phyloP scores from a whole-genome alignment of 805 yeast genomes.

The Spathaspora hagerdaliae region DNA sequence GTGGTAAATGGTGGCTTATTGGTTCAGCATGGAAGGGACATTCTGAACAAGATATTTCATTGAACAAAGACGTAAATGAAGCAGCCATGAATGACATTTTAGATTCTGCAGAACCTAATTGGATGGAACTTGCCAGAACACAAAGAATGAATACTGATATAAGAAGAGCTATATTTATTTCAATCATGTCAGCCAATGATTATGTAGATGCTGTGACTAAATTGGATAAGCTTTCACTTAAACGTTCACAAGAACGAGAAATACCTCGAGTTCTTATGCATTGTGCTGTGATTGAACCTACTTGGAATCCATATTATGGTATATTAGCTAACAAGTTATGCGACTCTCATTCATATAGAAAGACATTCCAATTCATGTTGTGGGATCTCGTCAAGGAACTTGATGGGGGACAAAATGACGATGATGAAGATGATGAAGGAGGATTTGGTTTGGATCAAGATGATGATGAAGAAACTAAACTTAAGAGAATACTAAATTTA shows the following conservation, averaged over 20 bases:
- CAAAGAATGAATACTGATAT: constrained; percentile 96
- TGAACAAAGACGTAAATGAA: constrained; percentile 24
- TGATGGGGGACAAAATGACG: constrained; percentile 42
- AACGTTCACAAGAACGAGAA: constrained; percentile 77
- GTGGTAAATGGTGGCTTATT: constrained; percentile 98
- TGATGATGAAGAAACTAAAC: constrained; percentile 51
- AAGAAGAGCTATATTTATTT: constrained; percentile 88
- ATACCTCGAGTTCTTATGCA: constrained; percentile 82
- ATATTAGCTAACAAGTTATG: constrained; percentile 74
- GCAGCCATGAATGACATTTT: constrained; percentile 54
- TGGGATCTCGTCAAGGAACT: constrained; percentile 83
- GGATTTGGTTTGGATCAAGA: constrained; percentile 33
- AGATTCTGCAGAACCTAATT: constrained; percentile 74
- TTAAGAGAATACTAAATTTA: constrained; percentile 61
- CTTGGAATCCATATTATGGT: constrained; percentile 88
- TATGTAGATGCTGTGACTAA: constrained; percentile 83
- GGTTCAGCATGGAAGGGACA: constrained; percentile 96
- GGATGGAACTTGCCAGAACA: constrained; percentile 79
- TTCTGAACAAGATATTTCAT: constrained; percentile 13
- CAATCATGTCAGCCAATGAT: constrained; percentile 93
- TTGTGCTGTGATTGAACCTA: constrained; percentile 78
- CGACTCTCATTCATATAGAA: constrained; percentile 67
- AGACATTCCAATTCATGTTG: constrained; percentile 80
- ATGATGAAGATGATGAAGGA: constrained; percentile 22
- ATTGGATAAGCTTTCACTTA: constrained; percentile 73